phyloP scores from a whole-genome alignment of 208 protist species.

The Leishmania amazonensis region DNA sequence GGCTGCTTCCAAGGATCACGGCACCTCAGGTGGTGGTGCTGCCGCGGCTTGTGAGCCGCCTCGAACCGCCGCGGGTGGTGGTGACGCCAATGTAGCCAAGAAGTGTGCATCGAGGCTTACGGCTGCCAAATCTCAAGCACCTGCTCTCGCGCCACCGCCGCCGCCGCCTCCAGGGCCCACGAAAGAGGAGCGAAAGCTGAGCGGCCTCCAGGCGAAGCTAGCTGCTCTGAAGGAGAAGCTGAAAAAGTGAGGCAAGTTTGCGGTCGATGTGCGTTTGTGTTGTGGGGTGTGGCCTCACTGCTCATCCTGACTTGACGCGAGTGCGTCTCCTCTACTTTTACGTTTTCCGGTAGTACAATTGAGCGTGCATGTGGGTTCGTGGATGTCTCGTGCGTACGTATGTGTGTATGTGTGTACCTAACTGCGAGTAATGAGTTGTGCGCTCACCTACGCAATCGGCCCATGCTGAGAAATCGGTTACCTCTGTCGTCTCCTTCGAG shows the following conservation, averaged over 20 bases:
- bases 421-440: neutral
- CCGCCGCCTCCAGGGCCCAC: conserved; percentile 51
- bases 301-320: neutral
- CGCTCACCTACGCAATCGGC: neutral
- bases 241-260: conserved; percentile 38
- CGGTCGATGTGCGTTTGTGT: neutral
- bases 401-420: neutral
- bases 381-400: neutral
- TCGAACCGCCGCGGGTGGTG: neutral
- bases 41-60: neutral
- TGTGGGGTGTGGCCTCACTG: neutral
- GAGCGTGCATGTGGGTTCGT: neutral
- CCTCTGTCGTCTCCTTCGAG: neutral
- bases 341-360: neutral
- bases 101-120: conserved; percentile 11
- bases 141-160: conserved; percentile 19
- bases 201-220: conserved; percentile 82
- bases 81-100: neutral
- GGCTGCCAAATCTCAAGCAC: conserved; percentile 17
- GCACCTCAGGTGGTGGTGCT: neutral
- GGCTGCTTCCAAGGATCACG: neutral
- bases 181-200: conserved; percentile 85
- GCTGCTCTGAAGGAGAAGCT: conserved; percentile 81
- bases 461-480: neutral
- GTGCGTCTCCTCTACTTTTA: neutral